Evolutionary conservation across 208 protist species (phyloP).

Genomic region (Leptomonas pyrrhocoris): DNA sequence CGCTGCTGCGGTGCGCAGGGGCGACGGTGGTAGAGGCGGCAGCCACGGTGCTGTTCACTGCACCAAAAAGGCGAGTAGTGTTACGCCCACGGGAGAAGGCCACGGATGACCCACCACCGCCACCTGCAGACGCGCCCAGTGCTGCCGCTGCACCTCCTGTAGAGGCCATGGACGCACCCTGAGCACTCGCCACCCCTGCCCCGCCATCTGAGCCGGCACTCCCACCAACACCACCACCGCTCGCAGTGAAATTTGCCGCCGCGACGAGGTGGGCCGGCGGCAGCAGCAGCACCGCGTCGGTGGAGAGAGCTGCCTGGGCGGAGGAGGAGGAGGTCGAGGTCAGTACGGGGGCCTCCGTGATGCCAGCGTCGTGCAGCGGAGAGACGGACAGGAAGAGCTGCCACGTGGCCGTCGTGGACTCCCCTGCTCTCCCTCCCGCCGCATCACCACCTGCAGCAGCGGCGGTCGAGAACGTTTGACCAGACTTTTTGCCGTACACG

Average conservation of each 20-base stretch:
- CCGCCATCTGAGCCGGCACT: background rate
- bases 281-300: slow-evolving; percentile 7
- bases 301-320: background rate
- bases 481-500: background rate
- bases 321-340: slow-evolving; percentile 6
- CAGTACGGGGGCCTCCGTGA: slow-evolving; percentile 1
- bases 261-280: slow-evolving; percentile 26
- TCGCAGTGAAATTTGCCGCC: slow-evolving; percentile 1
- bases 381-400: slow-evolving; percentile 63
- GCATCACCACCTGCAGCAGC: background rate
- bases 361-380: slow-evolving; percentile 49
- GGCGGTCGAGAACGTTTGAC: background rate
- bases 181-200: too few species aligned
- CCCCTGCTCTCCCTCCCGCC: background rate
- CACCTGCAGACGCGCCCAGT: background rate
- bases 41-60: background rate
- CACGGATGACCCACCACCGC: background rate
- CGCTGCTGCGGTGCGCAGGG: slow-evolving; percentile 5
- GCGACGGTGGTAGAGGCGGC: background rate
- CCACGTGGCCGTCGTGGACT: slow-evolving; percentile 12
- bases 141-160: background rate
- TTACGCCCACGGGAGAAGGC: slow-evolving; percentile 1
- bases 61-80: background rate
- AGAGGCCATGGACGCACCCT: background rate
- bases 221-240: background rate